Percentiles rank a stretch among this genome's conserved stretches.
Conservation (phyloP, 1,284 basidiomycete species). For the Moniliella sp. region DNA sequence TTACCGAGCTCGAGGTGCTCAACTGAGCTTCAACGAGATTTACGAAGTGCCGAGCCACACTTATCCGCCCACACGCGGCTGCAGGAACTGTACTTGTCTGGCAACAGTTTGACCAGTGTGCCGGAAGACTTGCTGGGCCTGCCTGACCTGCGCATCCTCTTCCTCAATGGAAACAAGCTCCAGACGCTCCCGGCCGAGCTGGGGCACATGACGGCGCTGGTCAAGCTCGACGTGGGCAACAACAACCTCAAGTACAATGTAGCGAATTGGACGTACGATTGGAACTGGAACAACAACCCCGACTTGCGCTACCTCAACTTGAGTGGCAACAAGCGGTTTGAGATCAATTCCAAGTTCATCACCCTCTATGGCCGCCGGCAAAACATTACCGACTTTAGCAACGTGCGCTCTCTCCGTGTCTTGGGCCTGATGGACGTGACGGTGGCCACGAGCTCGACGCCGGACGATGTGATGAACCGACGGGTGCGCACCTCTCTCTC, state of each 20-base stretch:
- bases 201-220: slow-evolving; percentile 55
- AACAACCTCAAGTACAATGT: slow-evolving; percentile 94
- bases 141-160: slow-evolving; percentile 39
- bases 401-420: slow-evolving; percentile 56
- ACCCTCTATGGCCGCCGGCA: slow-evolving; percentile 24
- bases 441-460: slow-evolving; percentile 44
- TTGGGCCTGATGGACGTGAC: slow-evolving; percentile 96
- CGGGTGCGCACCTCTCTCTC: slow-evolving; percentile 78
- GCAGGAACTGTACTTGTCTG: slow-evolving; percentile 72
- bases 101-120: slow-evolving; percentile 71
- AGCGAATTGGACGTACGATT: slow-evolving; percentile 95
- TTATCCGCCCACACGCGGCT: slow-evolving; percentile 50
- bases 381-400: slow-evolving; percentile 63
- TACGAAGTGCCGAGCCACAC: slow-evolving; percentile 55
- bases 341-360: slow-evolving; percentile 47
- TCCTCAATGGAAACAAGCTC: slow-evolving; percentile 79
- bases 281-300: slow-evolving; percentile 99
- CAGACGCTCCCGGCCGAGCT: slow-evolving; percentile 79
- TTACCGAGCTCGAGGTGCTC: slow-evolving; percentile 41
- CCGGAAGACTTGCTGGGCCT: slow-evolving; percentile 42
- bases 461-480: slow-evolving; percentile 69
- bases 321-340: slow-evolving; percentile 63
- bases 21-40: slow-evolving; percentile 91
- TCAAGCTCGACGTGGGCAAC: slow-evolving; percentile 73
- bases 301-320: slow-evolving; percentile 72